Conservation (phyloP, 345 rosid species). For the Bruguiera gymnorhiza region DNA sequence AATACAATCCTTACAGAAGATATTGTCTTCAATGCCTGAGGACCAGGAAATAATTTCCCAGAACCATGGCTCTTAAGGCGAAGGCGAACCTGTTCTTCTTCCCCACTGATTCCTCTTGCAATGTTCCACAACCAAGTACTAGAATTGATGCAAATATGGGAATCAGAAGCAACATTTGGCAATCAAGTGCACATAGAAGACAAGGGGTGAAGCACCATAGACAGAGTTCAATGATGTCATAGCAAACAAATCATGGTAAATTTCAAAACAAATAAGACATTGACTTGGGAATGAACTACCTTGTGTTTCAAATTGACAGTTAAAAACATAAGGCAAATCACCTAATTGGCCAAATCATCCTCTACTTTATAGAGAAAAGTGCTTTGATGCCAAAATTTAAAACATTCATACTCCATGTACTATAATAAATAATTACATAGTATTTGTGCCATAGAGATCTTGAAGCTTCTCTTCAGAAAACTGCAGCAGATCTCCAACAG, state of each 20-base stretch:
- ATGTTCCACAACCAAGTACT: slow-evolving; percentile 95
- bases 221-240: background rate
- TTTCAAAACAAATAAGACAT: background rate
- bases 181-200: slow-evolving; percentile 5
- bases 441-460: slow-evolving; percentile 74
- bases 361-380: background rate
- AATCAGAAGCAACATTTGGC: slow-evolving; percentile 16
- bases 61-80: slow-evolving; percentile 97
- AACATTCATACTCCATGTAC: background rate
- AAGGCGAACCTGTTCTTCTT: slow-evolving; percentile 92
- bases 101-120: slow-evolving; percentile 88
- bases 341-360: background rate
- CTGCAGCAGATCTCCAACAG: slow-evolving; percentile 73
- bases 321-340: background rate
- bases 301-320: background rate
- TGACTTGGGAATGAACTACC: background rate
- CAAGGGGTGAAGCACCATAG: background rate
- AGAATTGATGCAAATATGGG: slow-evolving; percentile 15
- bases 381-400: background rate
- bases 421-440: slow-evolving; percentile 47
- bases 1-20: slow-evolving; percentile 48
- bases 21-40: slow-evolving; percentile 71
- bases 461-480: slow-evolving; percentile 84
- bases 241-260: background rate
- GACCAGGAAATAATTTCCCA: slow-evolving; percentile 96